Conservation (phyloP, 2,329 filamentous ascomycete species). For the Fusarium phyllophilum region DNA sequence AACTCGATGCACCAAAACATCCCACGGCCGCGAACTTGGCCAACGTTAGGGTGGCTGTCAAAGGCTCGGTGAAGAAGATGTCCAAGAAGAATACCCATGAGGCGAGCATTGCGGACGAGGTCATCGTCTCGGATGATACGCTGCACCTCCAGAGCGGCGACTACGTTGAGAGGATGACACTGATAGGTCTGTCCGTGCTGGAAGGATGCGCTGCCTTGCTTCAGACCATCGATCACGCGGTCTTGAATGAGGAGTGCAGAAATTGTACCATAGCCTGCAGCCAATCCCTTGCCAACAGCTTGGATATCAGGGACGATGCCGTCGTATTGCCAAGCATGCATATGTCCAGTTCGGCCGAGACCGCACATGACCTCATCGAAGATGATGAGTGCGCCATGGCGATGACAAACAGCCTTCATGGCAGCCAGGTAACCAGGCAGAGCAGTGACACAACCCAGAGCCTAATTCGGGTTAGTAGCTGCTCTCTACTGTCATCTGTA, state of each 20-base stretch:
- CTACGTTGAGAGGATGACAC: neutral
- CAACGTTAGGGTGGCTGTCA: neutral
- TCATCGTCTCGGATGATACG: neutral
- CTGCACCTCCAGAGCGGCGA: neutral
- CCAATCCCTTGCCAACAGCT: neutral
- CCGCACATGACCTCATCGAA: neutral
- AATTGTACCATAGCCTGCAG: neutral
- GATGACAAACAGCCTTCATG: neutral
- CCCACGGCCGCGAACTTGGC: neutral
- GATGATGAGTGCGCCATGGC: neutral
- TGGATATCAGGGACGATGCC: neutral
- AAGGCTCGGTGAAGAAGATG: neutral
- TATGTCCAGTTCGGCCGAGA: neutral
- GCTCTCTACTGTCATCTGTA: neutral
- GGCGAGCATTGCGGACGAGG: neutral
- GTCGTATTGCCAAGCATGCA: neutral
- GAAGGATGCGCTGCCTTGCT: neutral
- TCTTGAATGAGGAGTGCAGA: neutral
- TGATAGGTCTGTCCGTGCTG: neutral
- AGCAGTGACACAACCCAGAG: neutral
- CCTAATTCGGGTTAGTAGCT: rapidly evolving
- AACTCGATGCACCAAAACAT: neutral
- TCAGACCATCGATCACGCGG: neutral
- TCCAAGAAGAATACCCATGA: neutral
- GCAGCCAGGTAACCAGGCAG: neutral